phyloP scores from a whole-genome alignment of 352 stramenopile species.

The Hyaloperonospora arabidopsidis region DNA sequence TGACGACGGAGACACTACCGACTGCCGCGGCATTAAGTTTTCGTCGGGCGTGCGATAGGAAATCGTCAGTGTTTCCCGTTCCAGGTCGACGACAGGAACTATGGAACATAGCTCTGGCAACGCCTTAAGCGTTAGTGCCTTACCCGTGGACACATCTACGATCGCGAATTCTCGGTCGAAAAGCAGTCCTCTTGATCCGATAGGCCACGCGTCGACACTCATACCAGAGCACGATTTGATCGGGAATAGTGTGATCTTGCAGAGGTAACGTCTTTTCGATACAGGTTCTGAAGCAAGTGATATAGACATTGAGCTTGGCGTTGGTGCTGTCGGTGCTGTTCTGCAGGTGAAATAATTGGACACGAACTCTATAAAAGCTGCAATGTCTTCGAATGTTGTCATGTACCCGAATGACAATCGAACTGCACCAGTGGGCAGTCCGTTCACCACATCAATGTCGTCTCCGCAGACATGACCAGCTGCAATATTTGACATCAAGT shows the following conservation, averaged over 20 bases:
- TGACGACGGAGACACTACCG: slow-evolving; percentile 4
- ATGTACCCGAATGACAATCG: slow-evolving; percentile 72
- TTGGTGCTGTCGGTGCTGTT: slow-evolving; percentile 5
- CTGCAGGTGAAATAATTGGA: slow-evolving; percentile 54
- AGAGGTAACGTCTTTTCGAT: slow-evolving; percentile 20
- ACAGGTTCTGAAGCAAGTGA: neutral
- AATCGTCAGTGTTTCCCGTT: slow-evolving; percentile 49
- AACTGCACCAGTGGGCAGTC: slow-evolving; percentile 56
- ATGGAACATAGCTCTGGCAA: slow-evolving; percentile 54
- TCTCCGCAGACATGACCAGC: slow-evolving; percentile 66
- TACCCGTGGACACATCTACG: slow-evolving; percentile 41
- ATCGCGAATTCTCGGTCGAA: slow-evolving; percentile 76
- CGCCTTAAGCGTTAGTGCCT: slow-evolving; percentile 52
- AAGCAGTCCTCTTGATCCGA: slow-evolving; percentile 49
- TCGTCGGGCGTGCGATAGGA: slow-evolving; percentile 13
- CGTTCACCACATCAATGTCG: slow-evolving; percentile 58
- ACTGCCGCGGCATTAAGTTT: slow-evolving; percentile 1
- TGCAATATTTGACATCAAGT: slow-evolving; percentile 46
- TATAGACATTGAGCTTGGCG: neutral
- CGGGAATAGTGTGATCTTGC: slow-evolving; percentile 59
- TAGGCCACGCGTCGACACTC: slow-evolving; percentile 43
- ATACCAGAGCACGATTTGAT: slow-evolving; percentile 75
- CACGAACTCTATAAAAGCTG: slow-evolving; percentile 42
- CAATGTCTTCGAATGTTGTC: slow-evolving; percentile 61
- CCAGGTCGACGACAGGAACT: slow-evolving; percentile 50